These are phyloP conservation scores for Candida hispaniensis DNA, from an alignment of 805 yeast genomes.

Conservation along the genomic window DNA sequence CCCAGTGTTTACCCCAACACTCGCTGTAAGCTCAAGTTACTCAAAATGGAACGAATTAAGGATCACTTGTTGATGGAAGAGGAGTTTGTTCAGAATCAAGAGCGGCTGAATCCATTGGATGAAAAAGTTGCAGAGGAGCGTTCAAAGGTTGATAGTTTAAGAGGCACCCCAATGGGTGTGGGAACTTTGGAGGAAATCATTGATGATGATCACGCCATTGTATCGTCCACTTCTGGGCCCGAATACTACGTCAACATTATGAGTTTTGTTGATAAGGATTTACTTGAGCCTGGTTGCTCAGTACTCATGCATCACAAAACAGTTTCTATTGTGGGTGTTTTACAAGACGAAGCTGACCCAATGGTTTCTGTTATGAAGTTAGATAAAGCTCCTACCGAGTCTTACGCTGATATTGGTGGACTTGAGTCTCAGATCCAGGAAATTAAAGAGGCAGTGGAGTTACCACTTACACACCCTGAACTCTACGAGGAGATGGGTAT, in stretches of 20 bases:
- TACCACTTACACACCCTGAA: slow-evolving; percentile 94
- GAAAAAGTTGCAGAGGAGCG: slow-evolving; percentile 95
- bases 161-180: slow-evolving; percentile 93
- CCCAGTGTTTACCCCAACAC: slow-evolving; percentile 88
- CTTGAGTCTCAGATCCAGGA: slow-evolving; percentile 93
- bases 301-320: slow-evolving; percentile 92
- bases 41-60: slow-evolving; percentile 91
- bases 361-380: slow-evolving; percentile 96
- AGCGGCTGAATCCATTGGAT: slow-evolving; percentile 89
- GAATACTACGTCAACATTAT: slow-evolving; percentile 93
- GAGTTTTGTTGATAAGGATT: slow-evolving; percentile 93
- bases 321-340: slow-evolving; percentile 93
- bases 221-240: slow-evolving; percentile 89
- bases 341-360: slow-evolving; percentile 96
- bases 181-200: slow-evolving; percentile 95
- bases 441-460: slow-evolving; percentile 92
- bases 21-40: slow-evolving; percentile 80
- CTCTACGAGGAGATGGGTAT: slow-evolving; percentile 97
- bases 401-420: slow-evolving; percentile 96
- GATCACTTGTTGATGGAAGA: slow-evolving; percentile 92
- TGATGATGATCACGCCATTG: slow-evolving; percentile 98
- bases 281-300: slow-evolving; percentile 93
- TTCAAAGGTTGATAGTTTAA: slow-evolving; percentile 84
- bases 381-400: slow-evolving; percentile 94
- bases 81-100: slow-evolving; percentile 91